A percentile compares a stretch with the other conserved stretches of the same genome.
Conservation (phyloP, 768 basidiomycete species). For the Lactarius tabidus region DNA sequence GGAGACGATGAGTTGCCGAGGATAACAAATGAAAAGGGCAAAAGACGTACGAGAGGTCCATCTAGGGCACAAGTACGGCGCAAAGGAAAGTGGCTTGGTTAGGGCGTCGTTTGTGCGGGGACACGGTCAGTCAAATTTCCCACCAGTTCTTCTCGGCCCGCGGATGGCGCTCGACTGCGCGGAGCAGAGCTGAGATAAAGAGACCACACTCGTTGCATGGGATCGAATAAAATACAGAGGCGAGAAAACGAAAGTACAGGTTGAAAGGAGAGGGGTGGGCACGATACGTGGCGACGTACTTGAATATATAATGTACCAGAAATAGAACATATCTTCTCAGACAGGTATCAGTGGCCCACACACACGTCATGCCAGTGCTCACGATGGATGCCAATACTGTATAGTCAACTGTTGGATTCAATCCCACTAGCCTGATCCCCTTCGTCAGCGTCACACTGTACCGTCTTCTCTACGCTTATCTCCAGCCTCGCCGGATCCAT, state of each 20-base stretch:
- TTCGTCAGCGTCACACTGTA: slow-evolving; percentile 1
- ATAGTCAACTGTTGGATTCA: no score
- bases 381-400: no score
- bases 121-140: background rate
- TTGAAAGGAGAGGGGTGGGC: slow-evolving; percentile 1
- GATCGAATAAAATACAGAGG: slow-evolving; percentile 16
- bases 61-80: slow-evolving; percentile 2
- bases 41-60: slow-evolving; percentile 22
- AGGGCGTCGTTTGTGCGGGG: background rate
- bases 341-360: no score
- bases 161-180: background rate
- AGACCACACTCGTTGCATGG: slow-evolving; percentile 53
- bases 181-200: slow-evolving; percentile 41
- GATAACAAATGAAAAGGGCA: background rate
- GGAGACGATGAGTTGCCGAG: background rate
- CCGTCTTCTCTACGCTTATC: slow-evolving; percentile 12
- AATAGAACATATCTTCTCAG: background rate
- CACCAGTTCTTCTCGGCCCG: slow-evolving; percentile 14
- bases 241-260: background rate
- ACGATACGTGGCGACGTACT: background rate
- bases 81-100: background rate
- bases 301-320: background rate
- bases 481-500: background rate
- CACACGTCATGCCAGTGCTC: no score
- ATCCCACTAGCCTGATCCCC: background rate